Conservation (phyloP, 345 rosid genomes). For the Cardamine occulta region DNA sequence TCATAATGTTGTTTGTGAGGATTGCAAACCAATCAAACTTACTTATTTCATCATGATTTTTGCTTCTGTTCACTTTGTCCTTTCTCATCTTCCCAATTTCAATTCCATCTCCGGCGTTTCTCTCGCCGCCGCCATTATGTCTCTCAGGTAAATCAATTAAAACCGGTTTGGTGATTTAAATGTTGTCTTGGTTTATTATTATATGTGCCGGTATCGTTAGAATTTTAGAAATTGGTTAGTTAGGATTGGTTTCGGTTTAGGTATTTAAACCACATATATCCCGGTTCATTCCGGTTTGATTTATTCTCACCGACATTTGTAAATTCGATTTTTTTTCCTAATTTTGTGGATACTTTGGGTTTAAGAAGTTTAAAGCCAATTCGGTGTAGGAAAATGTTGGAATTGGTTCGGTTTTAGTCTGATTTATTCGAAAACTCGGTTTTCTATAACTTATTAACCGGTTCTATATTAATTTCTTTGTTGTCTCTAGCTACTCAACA, state of each 20-base stretch:
- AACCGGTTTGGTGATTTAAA: not conserved
- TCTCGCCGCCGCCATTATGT: constrained; percentile 81
- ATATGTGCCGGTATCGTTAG: not conserved
- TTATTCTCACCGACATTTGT: not conserved
- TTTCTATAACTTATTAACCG: not conserved
- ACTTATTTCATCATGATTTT: constrained; percentile 77
- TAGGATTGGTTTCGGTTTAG: not conserved
- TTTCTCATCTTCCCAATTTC: constrained; percentile 83
- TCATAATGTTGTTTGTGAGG: constrained; percentile 50
- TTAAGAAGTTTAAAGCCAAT: not conserved
- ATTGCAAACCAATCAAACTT: constrained; percentile 52
- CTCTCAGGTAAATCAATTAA: constrained; percentile 54
- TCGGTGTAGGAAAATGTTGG: not conserved
- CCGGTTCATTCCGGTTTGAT: not conserved
- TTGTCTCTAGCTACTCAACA: constrained; percentile 63
- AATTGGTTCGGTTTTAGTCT: not conserved
- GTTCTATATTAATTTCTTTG: not conserved
- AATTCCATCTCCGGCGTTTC: constrained; percentile 80
- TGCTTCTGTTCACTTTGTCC: constrained; percentile 78
- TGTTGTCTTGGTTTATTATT: not conserved
- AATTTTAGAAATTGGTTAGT: not conserved
- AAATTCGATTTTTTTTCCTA: not conserved
- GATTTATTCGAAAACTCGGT: not conserved
- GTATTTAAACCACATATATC: no score
- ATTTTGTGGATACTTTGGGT: not conserved